These are phyloP conservation scores for Stagonosporopsis rhizophila DNA, from an alignment of 2,329 filamentous ascomycete genomes.

Conservation along the genomic window DNA sequence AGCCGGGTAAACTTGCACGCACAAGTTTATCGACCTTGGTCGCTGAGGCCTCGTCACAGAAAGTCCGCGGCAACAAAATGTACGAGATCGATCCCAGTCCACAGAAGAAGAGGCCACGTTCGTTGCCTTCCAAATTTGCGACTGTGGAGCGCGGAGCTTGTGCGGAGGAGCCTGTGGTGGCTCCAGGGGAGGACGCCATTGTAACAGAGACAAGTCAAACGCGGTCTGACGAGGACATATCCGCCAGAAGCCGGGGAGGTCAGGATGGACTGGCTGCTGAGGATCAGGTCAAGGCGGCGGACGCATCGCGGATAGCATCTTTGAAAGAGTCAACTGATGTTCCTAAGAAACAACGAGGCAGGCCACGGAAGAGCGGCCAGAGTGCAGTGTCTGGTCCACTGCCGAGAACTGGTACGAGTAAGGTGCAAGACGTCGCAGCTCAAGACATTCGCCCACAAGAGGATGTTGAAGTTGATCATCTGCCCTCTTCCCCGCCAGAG, in stretches of 20 bases:
- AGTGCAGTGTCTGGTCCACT: neutral
- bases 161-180: neutral
- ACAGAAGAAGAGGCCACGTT: constrained; percentile 1
- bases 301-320: neutral
- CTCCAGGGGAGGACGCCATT: neutral
- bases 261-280: neutral
- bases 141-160: neutral
- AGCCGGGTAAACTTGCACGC: constrained; percentile 1
- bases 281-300: neutral
- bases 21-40: neutral
- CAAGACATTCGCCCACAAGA: neutral
- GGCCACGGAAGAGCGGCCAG: constrained; percentile 1
- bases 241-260: neutral
- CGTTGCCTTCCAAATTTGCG: neutral
- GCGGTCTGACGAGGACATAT: neutral
- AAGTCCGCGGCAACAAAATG: neutral
- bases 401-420: neutral
- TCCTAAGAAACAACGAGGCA: neutral
- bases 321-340: neutral
- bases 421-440: neutral
- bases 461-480: neutral
- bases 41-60: neutral
- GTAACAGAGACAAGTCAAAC: constrained; percentile 9
- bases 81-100: constrained; percentile 8
- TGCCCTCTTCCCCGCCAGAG: neutral